Base-by-base conservation (phyloP, 805 yeast genomes). In the Starmera pachycereana region DNA sequence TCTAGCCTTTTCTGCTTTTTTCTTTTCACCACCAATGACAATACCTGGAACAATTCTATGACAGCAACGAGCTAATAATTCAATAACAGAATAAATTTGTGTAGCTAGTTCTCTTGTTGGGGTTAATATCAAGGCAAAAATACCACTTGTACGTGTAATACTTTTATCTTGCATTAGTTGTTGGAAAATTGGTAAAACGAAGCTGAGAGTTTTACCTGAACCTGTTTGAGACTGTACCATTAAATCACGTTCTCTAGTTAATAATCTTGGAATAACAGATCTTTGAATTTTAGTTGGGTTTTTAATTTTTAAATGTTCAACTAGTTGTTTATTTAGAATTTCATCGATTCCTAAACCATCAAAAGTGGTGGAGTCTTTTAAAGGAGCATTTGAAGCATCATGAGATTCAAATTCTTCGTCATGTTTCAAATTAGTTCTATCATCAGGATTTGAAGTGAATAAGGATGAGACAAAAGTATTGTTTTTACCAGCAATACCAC, bases 191-290 rank as follows among this genome's bases (percentile, higher is more conserved):
- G 98, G 99, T 32, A 94, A 63, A 4, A 81, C 65, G 57, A 84
- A 94, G 0, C 97, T 80, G 41, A 92, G 62, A 0, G 99, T 92
- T 60, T 92, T 92, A 60, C 99, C 99, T 0, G 97, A 89, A 39
- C 99, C 99, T 0, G 99, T 92, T 61, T 94, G 97, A 0, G 99
- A 96, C 55, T 88, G 94, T 36, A 92, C 83, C 49, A 92, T 83
- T 41, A 88, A 63, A 60, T 92, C 98, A 34, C 69, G 48, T 8
- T 56, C 50, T 12, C 60, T 50, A 1, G 65, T 56, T 7, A 74
- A 49, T 27, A 78, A 57, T 38, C 68, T 66, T 16, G 97, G 96
- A 9, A 88, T 66, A 0, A 83, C 92, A 6, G 81, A 63, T 47
- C 86, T 72, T 61, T 92, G 99, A 48, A 92, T 86, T 49, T 76